Evolutionary conservation across 345 rosid genomes (phyloP).

Genomic region (Hibiscus trionum): DNA sequence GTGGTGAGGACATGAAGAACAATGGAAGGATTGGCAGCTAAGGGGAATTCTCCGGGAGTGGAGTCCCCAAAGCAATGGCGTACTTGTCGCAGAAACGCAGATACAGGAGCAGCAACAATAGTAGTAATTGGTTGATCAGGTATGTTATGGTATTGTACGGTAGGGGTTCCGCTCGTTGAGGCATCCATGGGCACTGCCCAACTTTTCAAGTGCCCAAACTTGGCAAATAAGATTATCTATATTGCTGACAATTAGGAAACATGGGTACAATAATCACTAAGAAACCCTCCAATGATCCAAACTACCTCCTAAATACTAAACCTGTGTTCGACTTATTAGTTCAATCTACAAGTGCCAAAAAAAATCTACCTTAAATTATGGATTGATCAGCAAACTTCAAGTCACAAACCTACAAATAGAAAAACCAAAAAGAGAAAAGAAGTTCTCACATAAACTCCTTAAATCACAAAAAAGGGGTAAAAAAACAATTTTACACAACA

Average conservation of each 20-base stretch:
- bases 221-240: slow-evolving; percentile 25
- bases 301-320: slow-evolving; percentile 1
- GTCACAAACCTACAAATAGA: slow-evolving; percentile 40
- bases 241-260: slow-evolving; percentile 19
- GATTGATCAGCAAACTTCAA: slow-evolving; percentile 37
- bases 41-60: slow-evolving; percentile 87
- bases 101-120: slow-evolving; percentile 41
- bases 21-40: slow-evolving; percentile 89
- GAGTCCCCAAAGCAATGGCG: slow-evolving; percentile 84
- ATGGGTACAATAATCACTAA: slow-evolving; percentile 11
- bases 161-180: slow-evolving; percentile 64
- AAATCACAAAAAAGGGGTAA: not conserved
- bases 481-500: slow-evolving; percentile 5
- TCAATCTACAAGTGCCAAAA: slow-evolving; percentile 1
- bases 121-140: slow-evolving; percentile 62
- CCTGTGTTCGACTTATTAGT: not conserved
- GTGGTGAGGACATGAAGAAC: slow-evolving; percentile 89
- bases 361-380: slow-evolving; percentile 26
- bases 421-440: slow-evolving; percentile 14
- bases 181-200: slow-evolving; percentile 90
- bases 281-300: slow-evolving; percentile 17
- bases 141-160: slow-evolving; percentile 60
- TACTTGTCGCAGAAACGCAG: slow-evolving; percentile 54
- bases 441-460: slow-evolving; percentile 14
- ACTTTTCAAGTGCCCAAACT: slow-evolving; percentile 46